phyloP scores from a whole-genome alignment of 139 green algal genomes.

The Chlamydomonas applanata region DNA sequence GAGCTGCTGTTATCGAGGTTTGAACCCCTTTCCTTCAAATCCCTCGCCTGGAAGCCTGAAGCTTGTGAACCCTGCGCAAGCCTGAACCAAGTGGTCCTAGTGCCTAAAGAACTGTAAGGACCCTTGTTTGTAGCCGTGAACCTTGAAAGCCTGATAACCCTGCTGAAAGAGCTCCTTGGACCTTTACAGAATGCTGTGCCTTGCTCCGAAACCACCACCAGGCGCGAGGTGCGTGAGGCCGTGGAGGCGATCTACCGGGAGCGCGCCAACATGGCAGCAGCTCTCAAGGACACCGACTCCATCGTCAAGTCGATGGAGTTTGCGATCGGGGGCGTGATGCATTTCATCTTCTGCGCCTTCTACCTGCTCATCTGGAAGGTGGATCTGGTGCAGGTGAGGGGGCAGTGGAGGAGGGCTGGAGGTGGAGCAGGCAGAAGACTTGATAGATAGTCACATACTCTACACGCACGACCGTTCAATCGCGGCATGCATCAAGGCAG shows the following conservation, averaged over 20 bases:
- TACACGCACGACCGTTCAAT: too few species aligned
- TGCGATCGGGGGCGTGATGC: conserved; percentile 32
- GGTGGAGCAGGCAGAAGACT: too few species aligned
- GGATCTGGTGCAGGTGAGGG: conserved; percentile 11
- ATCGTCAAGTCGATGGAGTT: conserved; percentile 47
- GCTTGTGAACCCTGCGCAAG: too few species aligned
- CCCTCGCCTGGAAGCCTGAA: too few species aligned
- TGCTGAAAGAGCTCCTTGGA: conserved; percentile 1
- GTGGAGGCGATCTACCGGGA: conserved; percentile 50
- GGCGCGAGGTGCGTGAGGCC: conserved; percentile 27
- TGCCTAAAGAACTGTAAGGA: not conserved
- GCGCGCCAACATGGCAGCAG: conserved; percentile 46
- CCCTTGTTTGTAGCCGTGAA: not conserved
- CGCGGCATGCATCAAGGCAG: too few species aligned
- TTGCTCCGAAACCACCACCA: too few species aligned
- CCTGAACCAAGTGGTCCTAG: not conserved
- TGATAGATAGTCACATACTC: too few species aligned
- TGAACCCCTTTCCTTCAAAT: too few species aligned
- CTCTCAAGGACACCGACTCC: conserved; percentile 49
- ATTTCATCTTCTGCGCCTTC: conserved; percentile 46
- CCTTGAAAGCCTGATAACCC: not conserved
- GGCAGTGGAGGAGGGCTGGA: not conserved
- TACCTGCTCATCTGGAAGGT: conserved; percentile 52
- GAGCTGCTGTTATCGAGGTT: too few species aligned
- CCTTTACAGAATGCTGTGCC: conserved; percentile 1